Conservation (phyloP, 1,284 basidiomycete genomes). For the Spongispora temasekensis region DNA sequence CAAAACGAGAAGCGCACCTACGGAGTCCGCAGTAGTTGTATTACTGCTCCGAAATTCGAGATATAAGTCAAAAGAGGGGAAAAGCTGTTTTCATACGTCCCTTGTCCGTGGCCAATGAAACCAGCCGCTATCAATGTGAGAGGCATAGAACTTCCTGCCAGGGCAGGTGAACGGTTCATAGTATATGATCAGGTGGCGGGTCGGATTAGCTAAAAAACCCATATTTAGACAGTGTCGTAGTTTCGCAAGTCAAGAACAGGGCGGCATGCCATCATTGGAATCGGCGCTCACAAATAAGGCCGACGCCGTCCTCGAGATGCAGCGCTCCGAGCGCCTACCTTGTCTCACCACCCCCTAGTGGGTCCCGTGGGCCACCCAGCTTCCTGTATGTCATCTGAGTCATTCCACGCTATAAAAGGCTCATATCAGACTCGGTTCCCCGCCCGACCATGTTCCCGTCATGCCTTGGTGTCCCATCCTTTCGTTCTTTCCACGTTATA, state of each 20-base stretch:
- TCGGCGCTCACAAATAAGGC: conserved; percentile 34
- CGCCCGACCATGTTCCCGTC: conserved; percentile 13
- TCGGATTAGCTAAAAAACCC: conserved; percentile 21
- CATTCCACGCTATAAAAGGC: conserved; percentile 28
- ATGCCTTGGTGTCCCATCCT: conserved; percentile 36
- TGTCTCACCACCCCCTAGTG: conserved; percentile 25
- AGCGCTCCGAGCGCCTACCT: conserved; percentile 14
- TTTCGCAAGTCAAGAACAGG: conserved; percentile 6
- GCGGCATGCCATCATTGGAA: conserved; percentile 13
- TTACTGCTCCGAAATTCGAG: too few species aligned
- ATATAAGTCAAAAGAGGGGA: too few species aligned
- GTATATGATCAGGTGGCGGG: neutral
- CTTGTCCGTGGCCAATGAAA: too few species aligned
- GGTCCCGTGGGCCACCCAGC: conserved; percentile 24
- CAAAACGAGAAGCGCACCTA: too few species aligned
- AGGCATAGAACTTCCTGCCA: too few species aligned
- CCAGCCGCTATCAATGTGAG: too few species aligned
- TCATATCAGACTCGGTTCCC: neutral
- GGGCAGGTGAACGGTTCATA: too few species aligned
- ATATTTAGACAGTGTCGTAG: conserved; percentile 19
- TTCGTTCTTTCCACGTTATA: conserved; percentile 37
- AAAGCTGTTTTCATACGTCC: too few species aligned
- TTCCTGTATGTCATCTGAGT: conserved; percentile 17
- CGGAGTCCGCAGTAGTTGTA: too few species aligned
- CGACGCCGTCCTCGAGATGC: conserved; percentile 25